phyloP scores from a whole-genome alignment of 2,329 filamentous ascomycete genomes.

The Pestalotiopsis sp. region DNA sequence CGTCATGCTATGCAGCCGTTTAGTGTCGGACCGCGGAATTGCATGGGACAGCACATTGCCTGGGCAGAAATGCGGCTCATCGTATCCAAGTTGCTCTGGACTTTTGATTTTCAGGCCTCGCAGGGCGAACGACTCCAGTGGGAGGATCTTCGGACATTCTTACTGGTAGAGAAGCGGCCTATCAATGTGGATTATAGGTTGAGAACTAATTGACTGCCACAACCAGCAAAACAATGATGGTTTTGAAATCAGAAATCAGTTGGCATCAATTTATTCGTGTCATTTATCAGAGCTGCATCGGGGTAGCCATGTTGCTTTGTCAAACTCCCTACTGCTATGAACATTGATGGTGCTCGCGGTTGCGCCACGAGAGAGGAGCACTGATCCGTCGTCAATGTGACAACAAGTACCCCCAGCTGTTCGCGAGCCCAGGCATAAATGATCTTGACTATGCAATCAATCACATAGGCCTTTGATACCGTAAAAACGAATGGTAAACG shows the following conservation, averaged over 20 bases:
- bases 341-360: background rate
- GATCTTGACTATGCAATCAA: background rate
- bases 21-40: conserved; percentile 19
- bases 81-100: conserved; percentile 35
- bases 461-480: background rate
- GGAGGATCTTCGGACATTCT: background rate
- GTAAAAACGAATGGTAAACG: background rate
- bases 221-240: background rate
- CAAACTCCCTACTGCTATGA: background rate
- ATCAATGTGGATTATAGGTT: background rate
- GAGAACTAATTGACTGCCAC: background rate
- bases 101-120: conserved; percentile 31
- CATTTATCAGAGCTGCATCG: no score
- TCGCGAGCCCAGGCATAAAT: background rate
- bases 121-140: conserved; percentile 1
- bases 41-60: conserved; percentile 28
- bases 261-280: no score
- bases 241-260: background rate
- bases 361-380: no score
- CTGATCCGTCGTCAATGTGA: background rate
- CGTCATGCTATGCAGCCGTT: conserved; percentile 18
- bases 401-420: background rate
- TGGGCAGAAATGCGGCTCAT: conserved; percentile 37
- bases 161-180: background rate
- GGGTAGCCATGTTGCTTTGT: no score